Percentiles rank a stretch among this genome's conserved stretches.
These are phyloP conservation scores for Penicillium psychrofluorescens DNA, from an alignment of 495 filamentous ascomycete genomes.

Conservation along the genomic window DNA sequence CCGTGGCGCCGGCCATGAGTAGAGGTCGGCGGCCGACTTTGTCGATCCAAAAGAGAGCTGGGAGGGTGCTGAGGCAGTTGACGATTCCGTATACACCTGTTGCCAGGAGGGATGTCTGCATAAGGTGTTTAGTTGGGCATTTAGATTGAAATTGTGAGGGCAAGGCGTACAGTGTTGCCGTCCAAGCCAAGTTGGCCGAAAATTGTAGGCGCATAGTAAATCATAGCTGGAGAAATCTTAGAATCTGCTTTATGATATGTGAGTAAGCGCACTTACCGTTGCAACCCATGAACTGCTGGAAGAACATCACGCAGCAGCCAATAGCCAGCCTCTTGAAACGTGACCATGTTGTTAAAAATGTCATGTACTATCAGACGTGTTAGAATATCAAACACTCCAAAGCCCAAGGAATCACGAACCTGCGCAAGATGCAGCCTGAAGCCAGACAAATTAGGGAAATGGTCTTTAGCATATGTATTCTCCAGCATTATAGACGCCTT, in stretches of 20 bases:
- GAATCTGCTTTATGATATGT: background rate
- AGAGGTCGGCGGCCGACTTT: conserved; percentile 59
- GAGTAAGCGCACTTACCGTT: conserved; percentile 15
- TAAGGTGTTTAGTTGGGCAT: background rate
- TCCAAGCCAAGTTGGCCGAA: conserved; percentile 62
- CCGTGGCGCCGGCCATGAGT: conserved; percentile 38
- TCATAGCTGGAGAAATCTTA: conserved; percentile 51
- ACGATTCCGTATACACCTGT: conserved; percentile 77
- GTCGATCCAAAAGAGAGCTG: conserved; percentile 73
- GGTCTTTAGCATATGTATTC: conserved; percentile 62
- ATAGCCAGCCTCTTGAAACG: conserved; percentile 68
- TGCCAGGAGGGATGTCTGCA: conserved; percentile 55
- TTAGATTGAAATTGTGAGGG: background rate
- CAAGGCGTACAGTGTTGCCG: conserved; percentile 34
- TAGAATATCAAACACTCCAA: background rate
- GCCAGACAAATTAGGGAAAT: conserved; percentile 61
- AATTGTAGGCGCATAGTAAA: conserved; percentile 70
- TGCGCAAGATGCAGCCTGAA: conserved; percentile 38
- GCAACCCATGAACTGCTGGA: conserved; percentile 70
- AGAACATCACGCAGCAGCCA: conserved; percentile 73
- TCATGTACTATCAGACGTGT: conserved; percentile 41
- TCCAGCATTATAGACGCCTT: conserved; percentile 73
- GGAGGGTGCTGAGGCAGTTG: conserved; percentile 67
- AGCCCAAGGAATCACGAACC: conserved; percentile 5
- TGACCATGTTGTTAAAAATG: conserved; percentile 63